Conservation (phyloP, 306 rosid species). For the Quercus glauca region DNA sequence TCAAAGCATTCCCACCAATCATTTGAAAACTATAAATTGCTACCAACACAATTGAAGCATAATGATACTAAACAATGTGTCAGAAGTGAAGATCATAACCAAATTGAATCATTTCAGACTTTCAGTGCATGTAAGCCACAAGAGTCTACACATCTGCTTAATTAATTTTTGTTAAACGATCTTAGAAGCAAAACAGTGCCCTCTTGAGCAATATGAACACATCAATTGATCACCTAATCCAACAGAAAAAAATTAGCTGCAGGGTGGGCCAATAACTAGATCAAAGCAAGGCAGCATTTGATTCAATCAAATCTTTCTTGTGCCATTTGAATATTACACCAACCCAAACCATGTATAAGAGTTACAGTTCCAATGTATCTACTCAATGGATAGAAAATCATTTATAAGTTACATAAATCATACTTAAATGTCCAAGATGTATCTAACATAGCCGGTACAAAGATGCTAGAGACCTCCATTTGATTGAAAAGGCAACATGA, state of each 20-base stretch:
- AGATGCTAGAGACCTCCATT: conserved; percentile 8
- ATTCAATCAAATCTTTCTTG: not conserved
- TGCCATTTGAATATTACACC: not conserved
- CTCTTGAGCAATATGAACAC: not conserved
- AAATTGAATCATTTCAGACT: not conserved
- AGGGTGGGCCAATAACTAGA: not conserved
- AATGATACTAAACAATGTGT: not conserved
- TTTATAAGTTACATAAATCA: not conserved
- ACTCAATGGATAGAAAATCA: not conserved
- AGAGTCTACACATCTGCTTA: not conserved
- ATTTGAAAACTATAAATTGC: not conserved
- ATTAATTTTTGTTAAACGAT: not conserved
- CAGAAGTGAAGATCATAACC: not conserved
- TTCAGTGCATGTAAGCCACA: not conserved
- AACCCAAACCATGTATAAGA: not conserved
- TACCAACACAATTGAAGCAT: not conserved
- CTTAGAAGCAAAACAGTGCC: not conserved
- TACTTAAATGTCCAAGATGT: not conserved
- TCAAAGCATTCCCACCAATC: not conserved
- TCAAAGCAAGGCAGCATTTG: not conserved
- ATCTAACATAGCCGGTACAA: not conserved
- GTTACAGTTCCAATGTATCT: not conserved
- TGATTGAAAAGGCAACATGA: conserved; percentile 4
- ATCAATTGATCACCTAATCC: not conserved
- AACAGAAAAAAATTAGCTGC: not conserved